phyloP scores from a whole-genome alignment of 1,139 yeast genomes.

The Casaregolazyma suthepensis region DNA sequence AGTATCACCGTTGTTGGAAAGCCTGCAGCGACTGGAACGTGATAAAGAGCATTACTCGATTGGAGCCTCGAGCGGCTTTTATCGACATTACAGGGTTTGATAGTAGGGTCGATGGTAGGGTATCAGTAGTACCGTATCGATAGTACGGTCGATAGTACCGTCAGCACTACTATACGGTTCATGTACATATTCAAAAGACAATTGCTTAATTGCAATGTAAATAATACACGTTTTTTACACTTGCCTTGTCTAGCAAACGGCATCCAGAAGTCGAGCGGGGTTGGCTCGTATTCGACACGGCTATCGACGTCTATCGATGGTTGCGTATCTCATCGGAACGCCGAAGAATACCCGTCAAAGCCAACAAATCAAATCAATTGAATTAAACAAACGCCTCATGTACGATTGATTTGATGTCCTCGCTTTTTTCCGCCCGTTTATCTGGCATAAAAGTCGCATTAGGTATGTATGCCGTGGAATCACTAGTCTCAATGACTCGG shows the following conservation, averaged over 20 bases:
- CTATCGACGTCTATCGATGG: too few species aligned
- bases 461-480: neutral
- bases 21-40: conserved; percentile 6
- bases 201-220: neutral
- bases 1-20: conserved; percentile 9
- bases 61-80: conserved; percentile 6
- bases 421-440: neutral
- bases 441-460: neutral
- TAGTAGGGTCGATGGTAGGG: neutral
- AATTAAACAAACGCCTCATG: too few species aligned
- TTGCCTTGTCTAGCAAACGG: neutral
- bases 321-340: too few species aligned
- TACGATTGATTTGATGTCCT: too few species aligned
- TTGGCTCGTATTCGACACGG: too few species aligned
- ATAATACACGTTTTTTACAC: too few species aligned
- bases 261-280: too few species aligned
- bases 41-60: conserved; percentile 3
- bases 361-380: neutral
- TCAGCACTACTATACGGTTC: neutral
- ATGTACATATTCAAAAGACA: neutral
- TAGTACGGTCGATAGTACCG: too few species aligned
- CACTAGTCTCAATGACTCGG: neutral
- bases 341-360: too few species aligned
- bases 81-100: conserved; percentile 5
- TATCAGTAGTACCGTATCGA: too few species aligned